These are phyloP conservation scores for Mucor indicus DNA, from an alignment of 371 early-diverging fungal species.

Conservation along the genomic window DNA sequence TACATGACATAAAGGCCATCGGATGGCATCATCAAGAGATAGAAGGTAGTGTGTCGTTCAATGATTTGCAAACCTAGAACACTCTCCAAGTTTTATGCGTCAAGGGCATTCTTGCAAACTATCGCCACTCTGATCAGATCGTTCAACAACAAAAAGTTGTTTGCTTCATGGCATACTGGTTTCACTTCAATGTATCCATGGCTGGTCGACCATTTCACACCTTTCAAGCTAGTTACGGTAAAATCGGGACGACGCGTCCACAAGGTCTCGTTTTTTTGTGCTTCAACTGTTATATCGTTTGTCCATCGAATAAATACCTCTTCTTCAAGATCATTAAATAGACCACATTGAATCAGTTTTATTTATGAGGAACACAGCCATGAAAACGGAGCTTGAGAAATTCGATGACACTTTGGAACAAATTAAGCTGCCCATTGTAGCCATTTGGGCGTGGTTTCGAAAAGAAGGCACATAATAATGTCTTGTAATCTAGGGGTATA, in stretches of 20 bases:
- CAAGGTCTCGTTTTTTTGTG: conserved; percentile 5
- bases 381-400: too few relatives aligned
- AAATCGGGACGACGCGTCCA: conserved; percentile 10
- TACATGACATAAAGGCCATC: conserved; percentile 15
- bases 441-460: too few relatives aligned
- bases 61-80: conserved; percentile 18
- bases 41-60: conserved; percentile 8
- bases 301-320: conserved; percentile 7
- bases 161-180: conserved; percentile 10
- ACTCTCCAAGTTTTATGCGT: conserved; percentile 8
- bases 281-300: conserved; percentile 11
- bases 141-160: conserved; percentile 13
- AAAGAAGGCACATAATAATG: too few relatives aligned
- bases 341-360: too few relatives aligned
- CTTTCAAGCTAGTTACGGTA: conserved; percentile 6
- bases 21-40: conserved; percentile 14
- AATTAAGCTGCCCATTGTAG: too few relatives aligned
- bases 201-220: conserved; percentile 7
- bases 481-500: too few relatives aligned
- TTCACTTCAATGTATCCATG: conserved; percentile 22
- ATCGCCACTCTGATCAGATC: conserved; percentile 21
- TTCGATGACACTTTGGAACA: too few relatives aligned
- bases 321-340: too few relatives aligned
- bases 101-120: conserved; percentile 21
- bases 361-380: too few relatives aligned